phyloP scores from a whole-genome alignment of 1,284 basidiomycete genomes.

The Cryptococcus wingfieldii region DNA sequence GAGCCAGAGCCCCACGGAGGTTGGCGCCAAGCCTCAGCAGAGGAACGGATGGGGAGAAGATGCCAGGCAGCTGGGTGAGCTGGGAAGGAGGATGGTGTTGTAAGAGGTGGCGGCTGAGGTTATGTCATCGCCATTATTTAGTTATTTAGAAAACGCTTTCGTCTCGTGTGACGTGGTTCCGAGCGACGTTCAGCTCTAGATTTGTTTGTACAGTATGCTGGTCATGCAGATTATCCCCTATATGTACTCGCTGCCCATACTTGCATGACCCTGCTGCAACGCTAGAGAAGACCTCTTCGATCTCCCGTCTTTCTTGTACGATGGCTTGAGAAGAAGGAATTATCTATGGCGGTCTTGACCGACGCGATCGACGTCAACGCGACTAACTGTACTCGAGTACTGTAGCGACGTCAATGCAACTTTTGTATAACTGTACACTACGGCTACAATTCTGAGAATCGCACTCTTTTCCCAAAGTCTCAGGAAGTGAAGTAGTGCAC shows the following conservation, averaged over 20 bases:
- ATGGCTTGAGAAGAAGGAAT: no score
- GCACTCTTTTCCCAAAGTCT: no score
- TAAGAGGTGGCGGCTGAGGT: not conserved
- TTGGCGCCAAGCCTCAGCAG: conserved; percentile 2
- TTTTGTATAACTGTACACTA: no score
- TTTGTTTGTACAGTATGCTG: not conserved
- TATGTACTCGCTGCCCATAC: no score
- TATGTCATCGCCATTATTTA: not conserved
- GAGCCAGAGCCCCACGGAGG: conserved; percentile 6
- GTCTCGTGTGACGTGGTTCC: not conserved
- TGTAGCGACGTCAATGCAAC: no score
- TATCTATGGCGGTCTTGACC: no score
- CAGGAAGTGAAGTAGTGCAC: not conserved
- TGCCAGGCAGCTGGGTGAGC: conserved; percentile 16
- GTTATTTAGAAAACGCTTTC: not conserved
- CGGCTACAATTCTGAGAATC: no score
- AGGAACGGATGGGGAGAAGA: conserved; percentile 12
- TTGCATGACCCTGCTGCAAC: no score
- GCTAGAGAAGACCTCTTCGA: no score
- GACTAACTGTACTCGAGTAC: no score
- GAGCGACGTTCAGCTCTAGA: not conserved
- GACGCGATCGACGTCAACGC: no score
- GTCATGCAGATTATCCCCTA: not conserved
- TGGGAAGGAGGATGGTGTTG: conserved; percentile 14
- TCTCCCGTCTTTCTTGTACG: no score